These are phyloP conservation scores for Protomyces lactucae-debilis DNA, from an alignment of 1,139 yeast species.

Conservation along the genomic window DNA sequence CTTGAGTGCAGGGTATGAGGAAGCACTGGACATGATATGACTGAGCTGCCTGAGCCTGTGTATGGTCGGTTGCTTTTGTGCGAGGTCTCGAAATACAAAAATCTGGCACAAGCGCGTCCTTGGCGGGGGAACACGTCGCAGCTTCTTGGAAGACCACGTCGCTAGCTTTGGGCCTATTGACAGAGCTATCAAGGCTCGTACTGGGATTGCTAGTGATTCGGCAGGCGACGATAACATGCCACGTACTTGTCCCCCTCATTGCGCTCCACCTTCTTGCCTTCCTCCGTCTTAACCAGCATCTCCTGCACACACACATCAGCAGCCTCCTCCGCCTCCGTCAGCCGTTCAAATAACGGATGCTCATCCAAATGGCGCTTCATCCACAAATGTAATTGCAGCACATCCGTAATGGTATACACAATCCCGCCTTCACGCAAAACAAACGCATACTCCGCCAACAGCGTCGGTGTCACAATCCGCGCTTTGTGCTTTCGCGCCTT, in stretches of 20 bases:
- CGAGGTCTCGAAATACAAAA: neutral
- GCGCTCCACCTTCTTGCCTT: conserved; percentile 91
- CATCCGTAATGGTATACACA: conserved; percentile 92
- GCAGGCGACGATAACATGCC: conserved; percentile 72
- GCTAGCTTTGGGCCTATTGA: too few species aligned
- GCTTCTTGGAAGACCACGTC: too few species aligned
- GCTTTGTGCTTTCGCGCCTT: conserved; percentile 97
- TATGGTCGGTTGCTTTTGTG: neutral
- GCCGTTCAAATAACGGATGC: conserved; percentile 85
- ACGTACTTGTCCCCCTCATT: conserved; percentile 81
- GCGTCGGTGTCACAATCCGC: conserved; percentile 82
- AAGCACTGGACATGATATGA: conserved; percentile 1
- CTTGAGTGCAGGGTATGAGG: conserved; percentile 35
- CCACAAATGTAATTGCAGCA: conserved; percentile 88
- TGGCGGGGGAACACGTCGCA: too few species aligned
- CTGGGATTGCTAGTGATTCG: neutral
- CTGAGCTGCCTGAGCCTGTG: neutral
- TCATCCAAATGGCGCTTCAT: conserved; percentile 87
- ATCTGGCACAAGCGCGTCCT: too few species aligned
- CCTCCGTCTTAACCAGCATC: conserved; percentile 91
- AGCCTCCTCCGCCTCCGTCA: conserved; percentile 71
- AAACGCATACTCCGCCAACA: conserved; percentile 86
- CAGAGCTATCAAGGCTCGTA: too few species aligned
- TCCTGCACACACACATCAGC: conserved; percentile 74
- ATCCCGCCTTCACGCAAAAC: conserved; percentile 83